Conservation (phyloP, 768 basidiomycete species). For the Termitomyces sp. region DNA sequence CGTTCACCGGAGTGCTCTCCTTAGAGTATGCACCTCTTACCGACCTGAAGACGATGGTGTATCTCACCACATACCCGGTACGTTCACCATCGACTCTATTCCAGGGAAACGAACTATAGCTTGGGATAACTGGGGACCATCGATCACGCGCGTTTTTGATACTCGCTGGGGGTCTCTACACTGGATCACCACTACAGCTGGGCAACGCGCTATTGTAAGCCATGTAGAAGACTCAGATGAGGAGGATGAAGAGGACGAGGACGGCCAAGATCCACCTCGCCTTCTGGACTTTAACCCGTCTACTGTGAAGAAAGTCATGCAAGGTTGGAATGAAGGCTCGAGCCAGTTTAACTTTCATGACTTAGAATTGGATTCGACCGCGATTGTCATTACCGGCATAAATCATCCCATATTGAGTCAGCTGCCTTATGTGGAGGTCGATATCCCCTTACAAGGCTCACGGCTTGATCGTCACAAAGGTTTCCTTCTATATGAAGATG, state of each 20-base stretch:
- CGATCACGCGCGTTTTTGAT: conserved; percentile 15
- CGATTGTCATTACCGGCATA: conserved; percentile 13
- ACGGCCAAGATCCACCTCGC: background rate
- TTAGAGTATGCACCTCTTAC: background rate
- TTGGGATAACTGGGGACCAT: conserved; percentile 19
- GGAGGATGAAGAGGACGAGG: background rate
- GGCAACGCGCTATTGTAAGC: conserved; percentile 16
- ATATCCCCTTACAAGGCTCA: conserved; percentile 1
- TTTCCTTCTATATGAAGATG: conserved; percentile 35
- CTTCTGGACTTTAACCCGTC: conserved; percentile 9
- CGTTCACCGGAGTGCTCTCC: conserved; percentile 6
- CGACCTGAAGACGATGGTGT: conserved; percentile 2
- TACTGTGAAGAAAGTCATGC: background rate
- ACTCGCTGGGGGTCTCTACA: background rate
- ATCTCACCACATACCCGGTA: background rate
- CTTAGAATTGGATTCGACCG: background rate
- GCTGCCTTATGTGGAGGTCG: conserved; percentile 22
- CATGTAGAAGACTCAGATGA: background rate
- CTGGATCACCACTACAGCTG: conserved; percentile 21
- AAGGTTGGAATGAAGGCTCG: background rate
- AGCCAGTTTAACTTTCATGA: background rate
- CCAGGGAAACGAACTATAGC: background rate
- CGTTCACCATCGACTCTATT: background rate
- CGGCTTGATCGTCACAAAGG: conserved; percentile 19
- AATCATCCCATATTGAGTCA: conserved; percentile 17